Conservation (phyloP, 1,284 basidiomycete species). For the Ganoderma sinense region DNA sequence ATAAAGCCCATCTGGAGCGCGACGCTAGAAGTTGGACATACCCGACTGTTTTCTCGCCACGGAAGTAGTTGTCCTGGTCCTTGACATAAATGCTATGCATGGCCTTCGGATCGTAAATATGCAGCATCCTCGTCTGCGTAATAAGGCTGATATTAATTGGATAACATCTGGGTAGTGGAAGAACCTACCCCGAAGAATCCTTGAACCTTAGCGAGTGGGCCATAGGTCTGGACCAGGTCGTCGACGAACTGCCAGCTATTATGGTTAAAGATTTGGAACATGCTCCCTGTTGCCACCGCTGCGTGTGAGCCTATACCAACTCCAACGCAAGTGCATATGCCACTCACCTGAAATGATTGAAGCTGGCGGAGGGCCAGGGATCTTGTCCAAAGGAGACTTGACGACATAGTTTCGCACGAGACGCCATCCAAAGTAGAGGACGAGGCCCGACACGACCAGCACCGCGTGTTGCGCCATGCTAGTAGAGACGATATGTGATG, state of each 20-base stretch:
- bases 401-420: background rate
- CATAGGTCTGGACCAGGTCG: slow-evolving; percentile 5
- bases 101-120: slow-evolving; percentile 36
- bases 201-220: background rate
- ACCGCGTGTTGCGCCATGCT: background rate
- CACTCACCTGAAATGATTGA: slow-evolving; percentile 30
- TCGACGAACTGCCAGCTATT: slow-evolving; percentile 4
- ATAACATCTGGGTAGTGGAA: background rate
- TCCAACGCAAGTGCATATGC: background rate
- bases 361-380: slow-evolving; percentile 32
- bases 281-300: slow-evolving; percentile 3
- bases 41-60: slow-evolving; percentile 5
- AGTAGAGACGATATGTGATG: background rate
- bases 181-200: slow-evolving; percentile 5
- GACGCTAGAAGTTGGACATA: background rate
- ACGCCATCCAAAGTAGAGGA: background rate
- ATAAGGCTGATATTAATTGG: background rate
- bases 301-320: background rate
- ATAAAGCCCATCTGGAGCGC: background rate
- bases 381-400: slow-evolving; percentile 28
- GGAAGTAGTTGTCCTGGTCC: slow-evolving; percentile 39
- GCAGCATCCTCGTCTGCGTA: slow-evolving; percentile 24
- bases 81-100: slow-evolving; percentile 39
- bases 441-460: background rate
- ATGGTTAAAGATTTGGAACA: slow-evolving; percentile 5